These are phyloP conservation scores for Ganoderma resinaceum DNA, from an alignment of 1,284 basidiomycete species.

Conservation along the genomic window DNA sequence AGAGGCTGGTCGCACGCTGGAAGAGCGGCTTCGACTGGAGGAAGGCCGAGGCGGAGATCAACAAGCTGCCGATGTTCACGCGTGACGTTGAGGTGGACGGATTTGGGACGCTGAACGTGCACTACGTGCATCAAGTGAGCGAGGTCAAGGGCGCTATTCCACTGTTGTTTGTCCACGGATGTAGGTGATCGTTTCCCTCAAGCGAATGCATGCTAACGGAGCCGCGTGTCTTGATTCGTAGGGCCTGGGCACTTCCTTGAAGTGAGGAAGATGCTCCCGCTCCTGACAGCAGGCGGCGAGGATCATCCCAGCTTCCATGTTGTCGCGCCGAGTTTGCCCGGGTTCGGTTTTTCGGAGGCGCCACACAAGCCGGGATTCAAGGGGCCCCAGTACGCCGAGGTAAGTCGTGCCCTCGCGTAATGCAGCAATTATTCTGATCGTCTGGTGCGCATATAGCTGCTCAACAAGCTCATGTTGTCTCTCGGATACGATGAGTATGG, in stretches of 20 bases:
- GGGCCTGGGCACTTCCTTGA: slow-evolving; percentile 70
- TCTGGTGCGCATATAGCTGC: slow-evolving; percentile 15
- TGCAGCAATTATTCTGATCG: neutral
- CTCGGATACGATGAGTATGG: slow-evolving; percentile 37
- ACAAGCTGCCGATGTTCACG: slow-evolving; percentile 9
- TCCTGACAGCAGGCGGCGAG: slow-evolving; percentile 47
- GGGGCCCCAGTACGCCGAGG: slow-evolving; percentile 29
- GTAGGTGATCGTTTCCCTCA: slow-evolving; percentile 37
- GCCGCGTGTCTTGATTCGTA: slow-evolving; percentile 34
- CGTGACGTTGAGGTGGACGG: slow-evolving; percentile 43
- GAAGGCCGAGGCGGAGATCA: slow-evolving; percentile 38
- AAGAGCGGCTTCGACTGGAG: slow-evolving; percentile 51
- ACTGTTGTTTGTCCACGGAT: slow-evolving; percentile 53
- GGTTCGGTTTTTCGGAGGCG: slow-evolving; percentile 59
- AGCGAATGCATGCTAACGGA: neutral
- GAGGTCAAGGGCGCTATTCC: slow-evolving; percentile 46
- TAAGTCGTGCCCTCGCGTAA: neutral
- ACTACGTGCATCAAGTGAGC: slow-evolving; percentile 51
- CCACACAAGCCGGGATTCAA: slow-evolving; percentile 45
- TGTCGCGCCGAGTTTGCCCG: slow-evolving; percentile 59
- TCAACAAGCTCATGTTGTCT: slow-evolving; percentile 32
- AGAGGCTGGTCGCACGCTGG: slow-evolving; percentile 48
- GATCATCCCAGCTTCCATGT: slow-evolving; percentile 64
- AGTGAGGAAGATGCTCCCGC: slow-evolving; percentile 58
- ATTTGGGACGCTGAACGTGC: slow-evolving; percentile 47